Evolutionary conservation across 192 early-diverging fungal species (phyloP).

Genomic region (Spizellomyces punctatus): DNA sequence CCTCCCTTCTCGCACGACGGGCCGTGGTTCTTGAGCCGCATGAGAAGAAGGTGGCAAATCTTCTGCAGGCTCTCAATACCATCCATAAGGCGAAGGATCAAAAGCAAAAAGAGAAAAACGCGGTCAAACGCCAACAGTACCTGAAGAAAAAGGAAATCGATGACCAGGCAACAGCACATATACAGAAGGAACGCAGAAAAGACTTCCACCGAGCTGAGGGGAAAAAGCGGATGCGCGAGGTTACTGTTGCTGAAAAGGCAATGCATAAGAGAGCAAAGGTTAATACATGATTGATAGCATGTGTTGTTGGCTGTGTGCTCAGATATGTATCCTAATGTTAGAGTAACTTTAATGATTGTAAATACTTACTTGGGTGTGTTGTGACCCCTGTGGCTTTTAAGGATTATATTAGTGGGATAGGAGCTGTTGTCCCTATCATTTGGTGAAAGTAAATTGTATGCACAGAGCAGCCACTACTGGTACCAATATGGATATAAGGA

Average conservation of each 20-base stretch:
- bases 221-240: conserved; percentile 42
- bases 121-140: conserved; percentile 50
- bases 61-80: conserved; percentile 87
- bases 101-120: conserved; percentile 69
- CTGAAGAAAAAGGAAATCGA: conserved; percentile 45
- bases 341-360: too few relatives aligned
- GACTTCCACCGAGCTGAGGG: conserved; percentile 42
- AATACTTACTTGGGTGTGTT: too few relatives aligned
- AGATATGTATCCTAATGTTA: too few relatives aligned
- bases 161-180: conserved; percentile 39
- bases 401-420: too few relatives aligned
- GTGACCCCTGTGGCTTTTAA: too few relatives aligned
- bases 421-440: too few relatives aligned
- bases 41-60: conserved; percentile 81
- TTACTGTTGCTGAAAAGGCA: background rate
- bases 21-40: conserved; percentile 90
- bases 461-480: too few relatives aligned
- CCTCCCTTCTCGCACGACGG: conserved; percentile 58
- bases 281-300: too few relatives aligned
- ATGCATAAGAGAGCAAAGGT: background rate
- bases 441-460: too few relatives aligned
- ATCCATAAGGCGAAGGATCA: conserved; percentile 82
- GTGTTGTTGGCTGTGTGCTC: too few relatives aligned
- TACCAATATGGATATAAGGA: too few relatives aligned
- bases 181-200: conserved; percentile 39